These are phyloP conservation scores for Boletus huronensis DNA, from an alignment of 768 basidiomycete species.

Conservation along the genomic window DNA sequence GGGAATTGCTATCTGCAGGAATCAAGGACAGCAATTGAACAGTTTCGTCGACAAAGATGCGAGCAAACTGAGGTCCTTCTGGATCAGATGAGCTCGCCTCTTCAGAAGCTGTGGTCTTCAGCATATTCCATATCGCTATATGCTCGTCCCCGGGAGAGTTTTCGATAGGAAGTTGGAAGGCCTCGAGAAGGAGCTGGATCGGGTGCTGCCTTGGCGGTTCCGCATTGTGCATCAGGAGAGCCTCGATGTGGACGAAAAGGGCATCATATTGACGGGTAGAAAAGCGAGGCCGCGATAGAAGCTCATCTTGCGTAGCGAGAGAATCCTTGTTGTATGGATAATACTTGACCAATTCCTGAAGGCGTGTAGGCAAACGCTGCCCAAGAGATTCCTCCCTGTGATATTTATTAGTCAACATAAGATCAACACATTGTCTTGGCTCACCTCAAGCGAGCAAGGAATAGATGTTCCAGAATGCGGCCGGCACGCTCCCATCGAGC, in stretches of 20 bases:
- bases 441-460: conserved; percentile 69
- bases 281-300: conserved; percentile 63
- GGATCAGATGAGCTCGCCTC: conserved; percentile 14
- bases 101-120: conserved; percentile 43
- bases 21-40: conserved; percentile 48
- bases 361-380: conserved; percentile 62
- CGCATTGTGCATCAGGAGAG: conserved; percentile 40
- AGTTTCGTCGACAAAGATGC: conserved; percentile 69
- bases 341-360: conserved; percentile 63
- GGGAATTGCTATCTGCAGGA: conserved; percentile 39
- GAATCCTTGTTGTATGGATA: conserved; percentile 56
- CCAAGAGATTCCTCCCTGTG: conserved; percentile 54
- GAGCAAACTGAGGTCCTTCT: conserved; percentile 42
- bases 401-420: conserved; percentile 2
- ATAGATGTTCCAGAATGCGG: conserved; percentile 71
- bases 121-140: conserved; percentile 49
- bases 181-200: conserved; percentile 58
- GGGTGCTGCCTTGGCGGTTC: conserved; percentile 48
- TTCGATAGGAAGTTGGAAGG: conserved; percentile 43
- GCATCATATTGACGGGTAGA: conserved; percentile 64
- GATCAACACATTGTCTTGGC: conserved; percentile 6
- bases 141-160: conserved; percentile 36
- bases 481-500: conserved; percentile 72
- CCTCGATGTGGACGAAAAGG: conserved; percentile 63
- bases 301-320: conserved; percentile 34